Conservation (phyloP, 2,329 filamentous ascomycete genomes). For the Arthrobotrys entomopaga region DNA sequence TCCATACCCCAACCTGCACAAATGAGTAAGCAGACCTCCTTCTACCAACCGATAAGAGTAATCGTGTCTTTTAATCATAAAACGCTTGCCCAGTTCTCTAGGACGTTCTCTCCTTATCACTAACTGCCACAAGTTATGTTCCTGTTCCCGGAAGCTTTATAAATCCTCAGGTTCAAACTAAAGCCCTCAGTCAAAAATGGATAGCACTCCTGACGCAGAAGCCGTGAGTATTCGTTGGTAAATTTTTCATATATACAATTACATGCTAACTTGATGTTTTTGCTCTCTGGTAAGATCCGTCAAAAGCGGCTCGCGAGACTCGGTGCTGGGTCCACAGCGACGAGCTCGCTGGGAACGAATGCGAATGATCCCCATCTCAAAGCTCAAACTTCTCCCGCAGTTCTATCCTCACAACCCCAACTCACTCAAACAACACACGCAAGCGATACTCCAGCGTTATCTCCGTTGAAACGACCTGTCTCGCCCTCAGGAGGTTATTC, state of each 20-base stretch:
- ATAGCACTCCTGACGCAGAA: slow-evolving; percentile 42
- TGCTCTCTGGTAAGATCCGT: slow-evolving; percentile 24
- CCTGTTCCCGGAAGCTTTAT: no score
- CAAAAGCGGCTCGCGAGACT: slow-evolving; percentile 43
- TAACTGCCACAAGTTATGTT: no score
- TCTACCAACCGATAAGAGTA: no score
- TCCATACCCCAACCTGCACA: no score
- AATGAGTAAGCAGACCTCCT: no score
- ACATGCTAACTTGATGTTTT: not conserved
- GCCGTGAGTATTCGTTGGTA: slow-evolving; percentile 18
- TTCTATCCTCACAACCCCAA: not conserved
- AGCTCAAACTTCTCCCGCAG: slow-evolving; percentile 3
- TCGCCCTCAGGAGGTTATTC: slow-evolving; percentile 22
- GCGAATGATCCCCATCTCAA: slow-evolving; percentile 3
- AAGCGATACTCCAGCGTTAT: not conserved
- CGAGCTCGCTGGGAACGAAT: slow-evolving; percentile 2
- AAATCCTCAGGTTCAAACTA: no score
- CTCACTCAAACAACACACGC: not conserved
- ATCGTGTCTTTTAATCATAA: no score
- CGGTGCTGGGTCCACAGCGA: slow-evolving; percentile 15
- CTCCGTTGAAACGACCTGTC: slow-evolving; percentile 40
- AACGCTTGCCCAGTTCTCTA: no score
- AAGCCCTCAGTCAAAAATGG: slow-evolving; percentile 17
- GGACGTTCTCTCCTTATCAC: no score
- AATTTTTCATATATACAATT: no score